Evolutionary conservation across 352 stramenopile genomes (phyloP).

Genomic region (Pythium coloratum): DNA sequence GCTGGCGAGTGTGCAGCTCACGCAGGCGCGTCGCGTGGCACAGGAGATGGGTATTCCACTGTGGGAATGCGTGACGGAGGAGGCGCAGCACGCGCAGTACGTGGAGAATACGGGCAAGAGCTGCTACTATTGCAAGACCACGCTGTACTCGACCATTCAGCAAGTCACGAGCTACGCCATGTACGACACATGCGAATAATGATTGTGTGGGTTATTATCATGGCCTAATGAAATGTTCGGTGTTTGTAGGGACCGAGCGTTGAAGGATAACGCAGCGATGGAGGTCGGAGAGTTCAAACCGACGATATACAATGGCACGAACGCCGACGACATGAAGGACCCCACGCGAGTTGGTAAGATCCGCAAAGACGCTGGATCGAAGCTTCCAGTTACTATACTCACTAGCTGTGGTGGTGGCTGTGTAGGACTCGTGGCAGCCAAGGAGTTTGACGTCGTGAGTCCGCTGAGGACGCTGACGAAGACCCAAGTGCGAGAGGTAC

Average conservation of each 20-base stretch:
- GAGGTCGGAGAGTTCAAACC: conserved; percentile 20
- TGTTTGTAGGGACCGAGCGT: conserved; percentile 28
- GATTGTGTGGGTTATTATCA: not conserved
- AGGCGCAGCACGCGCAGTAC: conserved; percentile 88
- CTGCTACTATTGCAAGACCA: conserved; percentile 98
- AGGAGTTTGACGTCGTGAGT: conserved; percentile 92
- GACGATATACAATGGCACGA: conserved; percentile 97
- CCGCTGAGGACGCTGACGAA: conserved; percentile 91
- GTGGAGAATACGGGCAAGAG: conserved; percentile 92
- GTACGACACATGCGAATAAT: conserved; percentile 12
- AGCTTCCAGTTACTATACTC: not conserved
- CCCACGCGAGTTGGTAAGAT: conserved; percentile 77
- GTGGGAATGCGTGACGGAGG: conserved; percentile 83
- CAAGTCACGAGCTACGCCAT: conserved; percentile 75
- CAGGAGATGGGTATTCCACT: conserved; percentile 87
- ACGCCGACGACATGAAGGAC: conserved; percentile 94
- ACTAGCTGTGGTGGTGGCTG: not conserved
- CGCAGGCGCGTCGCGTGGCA: conserved; percentile 86
- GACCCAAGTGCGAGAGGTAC: conserved; percentile 76
- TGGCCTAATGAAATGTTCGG: no score
- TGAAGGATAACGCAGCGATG: not conserved
- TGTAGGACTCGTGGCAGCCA: conserved; percentile 89
- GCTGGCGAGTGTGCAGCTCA: conserved; percentile 85
- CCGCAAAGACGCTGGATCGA: not conserved
- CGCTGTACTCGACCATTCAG: conserved; percentile 94